Evolutionary conservation across 805 yeast species (phyloP).

Genomic region (Cyberlindnera suaveolens): DNA sequence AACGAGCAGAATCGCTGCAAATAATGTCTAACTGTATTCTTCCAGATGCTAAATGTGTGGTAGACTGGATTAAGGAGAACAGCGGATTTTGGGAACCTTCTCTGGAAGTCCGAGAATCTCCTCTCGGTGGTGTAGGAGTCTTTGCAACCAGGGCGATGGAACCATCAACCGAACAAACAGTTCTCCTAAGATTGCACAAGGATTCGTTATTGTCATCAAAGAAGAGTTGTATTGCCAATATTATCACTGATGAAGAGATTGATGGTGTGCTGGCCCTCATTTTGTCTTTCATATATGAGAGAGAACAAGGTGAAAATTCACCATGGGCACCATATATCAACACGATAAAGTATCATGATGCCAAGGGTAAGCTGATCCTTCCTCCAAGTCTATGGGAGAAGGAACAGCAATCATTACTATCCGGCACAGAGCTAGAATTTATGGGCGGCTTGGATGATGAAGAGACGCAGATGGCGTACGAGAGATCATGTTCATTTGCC

Average conservation of each 20-base stretch:
- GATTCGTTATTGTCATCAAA: slow-evolving; percentile 48
- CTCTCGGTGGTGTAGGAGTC: slow-evolving; percentile 68
- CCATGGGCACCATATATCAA: slow-evolving; percentile 74
- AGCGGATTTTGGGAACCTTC: slow-evolving; percentile 48
- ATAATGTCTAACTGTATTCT: slow-evolving; percentile 28
- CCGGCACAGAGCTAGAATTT: slow-evolving; percentile 54
- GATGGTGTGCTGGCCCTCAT: slow-evolving; percentile 64
- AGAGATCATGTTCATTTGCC: slow-evolving; percentile 31
- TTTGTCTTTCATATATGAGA: slow-evolving; percentile 68
- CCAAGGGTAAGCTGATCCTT: slow-evolving; percentile 27
- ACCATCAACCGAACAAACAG: slow-evolving; percentile 22
- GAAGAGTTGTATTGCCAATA: slow-evolving; percentile 58
- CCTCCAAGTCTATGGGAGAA: slow-evolving; percentile 69
- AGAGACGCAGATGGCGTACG: slow-evolving; percentile 35
- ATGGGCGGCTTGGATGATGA: slow-evolving; percentile 52
- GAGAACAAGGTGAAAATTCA: slow-evolving; percentile 47
- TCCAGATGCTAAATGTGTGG: slow-evolving; percentile 17
- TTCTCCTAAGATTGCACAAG: slow-evolving; percentile 57
- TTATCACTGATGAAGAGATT: slow-evolving; percentile 53
- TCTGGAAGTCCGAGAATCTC: slow-evolving; percentile 40
- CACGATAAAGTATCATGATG: slow-evolving; percentile 35
- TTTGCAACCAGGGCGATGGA: slow-evolving; percentile 43
- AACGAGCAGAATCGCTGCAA: too few species aligned
- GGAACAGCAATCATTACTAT: slow-evolving; percentile 38
- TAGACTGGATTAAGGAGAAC: slow-evolving; percentile 47